A percentile compares a stretch with the other conserved stretches of the same genome.
These are phyloP conservation scores for Naganishia kalamii DNA, from an alignment of 768 basidiomycete genomes.

Conservation along the genomic window DNA sequence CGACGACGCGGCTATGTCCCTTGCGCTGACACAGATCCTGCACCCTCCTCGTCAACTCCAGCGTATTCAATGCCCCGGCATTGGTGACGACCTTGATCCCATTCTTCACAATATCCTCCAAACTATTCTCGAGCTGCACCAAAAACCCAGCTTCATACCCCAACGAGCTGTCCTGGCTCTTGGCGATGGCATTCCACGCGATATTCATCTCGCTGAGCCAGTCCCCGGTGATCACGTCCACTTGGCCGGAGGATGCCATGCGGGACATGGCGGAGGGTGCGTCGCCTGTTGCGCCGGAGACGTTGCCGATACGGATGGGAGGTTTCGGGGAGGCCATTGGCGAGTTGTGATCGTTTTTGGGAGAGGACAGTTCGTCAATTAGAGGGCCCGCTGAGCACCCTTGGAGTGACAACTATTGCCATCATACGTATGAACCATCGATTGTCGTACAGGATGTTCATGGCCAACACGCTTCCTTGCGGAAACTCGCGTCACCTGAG, in stretches of 20 bases:
- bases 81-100: slow-evolving; percentile 10
- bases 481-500: no score
- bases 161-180: slow-evolving; percentile 5
- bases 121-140: slow-evolving; percentile 10
- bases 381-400: no score
- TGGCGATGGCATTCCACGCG: slow-evolving; percentile 10
- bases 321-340: no score
- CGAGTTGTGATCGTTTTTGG: no score
- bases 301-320: slow-evolving; percentile 11
- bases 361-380: no score
- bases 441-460: no score
- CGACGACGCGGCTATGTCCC: not conserved
- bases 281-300: slow-evolving; percentile 5
- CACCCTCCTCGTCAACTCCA: slow-evolving; percentile 5
- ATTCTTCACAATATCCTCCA: slow-evolving; percentile 10
- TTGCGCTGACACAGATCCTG: not conserved
- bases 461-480: no score
- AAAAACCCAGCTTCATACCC: slow-evolving; percentile 17
- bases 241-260: slow-evolving; percentile 1
- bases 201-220: slow-evolving; percentile 19
- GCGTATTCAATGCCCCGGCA: not conserved
- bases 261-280: slow-evolving; percentile 6
- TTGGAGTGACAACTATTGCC: no score
- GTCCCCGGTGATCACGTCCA: slow-evolving; percentile 3
- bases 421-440: no score